These are phyloP conservation scores for slime mould (Dictyostelium discoideum) DNA, from an alignment of 78 protist species.

Conservation along the genomic window dicty_2.7 NC_007090.3:569001-569500, in stretches of 20 bases:
- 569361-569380: conserved; percentile 94
- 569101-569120: background rate
- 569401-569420: conserved; percentile 96
- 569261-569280: conserved; percentile 94
- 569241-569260: conserved; percentile 97
- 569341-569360: conserved; percentile 95
- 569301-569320: conserved; percentile 99
- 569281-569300: conserved; percentile 95
- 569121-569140: background rate
- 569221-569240: conserved; percentile 99
- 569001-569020: too few relatives aligned
- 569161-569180: conserved; percentile 49
- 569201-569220: conserved; percentile 96
- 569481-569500: conserved; percentile 90
- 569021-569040: too few relatives aligned
- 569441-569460: conserved; percentile 95
- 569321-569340: conserved; percentile 97
- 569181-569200: conserved; percentile 81
- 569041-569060: too few relatives aligned
- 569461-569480: conserved; percentile 93
- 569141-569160: conserved; percentile 30
- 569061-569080: too few relatives aligned
- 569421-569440: conserved; percentile 91
- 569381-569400: conserved; percentile 99
- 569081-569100: background rate